Percentiles rank a stretch among this genome's conserved stretches.
Conservation (phyloP, 768 basidiomycete genomes). For the Agaricus subrufescens region DNA sequence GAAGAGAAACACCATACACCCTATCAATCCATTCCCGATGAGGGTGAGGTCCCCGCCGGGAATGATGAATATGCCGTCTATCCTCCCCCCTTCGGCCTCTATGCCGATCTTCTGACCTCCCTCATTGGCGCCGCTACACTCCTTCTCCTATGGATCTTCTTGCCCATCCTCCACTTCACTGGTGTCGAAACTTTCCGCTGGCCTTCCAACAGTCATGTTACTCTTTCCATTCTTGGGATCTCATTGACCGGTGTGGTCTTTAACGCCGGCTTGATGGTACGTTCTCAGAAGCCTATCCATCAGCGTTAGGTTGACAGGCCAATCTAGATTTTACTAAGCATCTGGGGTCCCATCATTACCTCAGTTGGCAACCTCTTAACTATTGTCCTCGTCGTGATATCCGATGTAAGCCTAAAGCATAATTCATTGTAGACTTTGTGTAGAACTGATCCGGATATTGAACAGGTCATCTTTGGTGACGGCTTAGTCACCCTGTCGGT, state of each 20-base stretch:
- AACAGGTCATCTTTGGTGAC: constrained; percentile 53
- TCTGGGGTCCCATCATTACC: constrained; percentile 85
- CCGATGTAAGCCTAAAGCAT: constrained; percentile 48
- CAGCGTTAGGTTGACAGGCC: constrained; percentile 7
- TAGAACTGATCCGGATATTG: not conserved
- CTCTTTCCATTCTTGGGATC: constrained; percentile 60
- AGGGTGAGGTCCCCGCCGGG: constrained; percentile 22
- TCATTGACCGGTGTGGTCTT: constrained; percentile 69
- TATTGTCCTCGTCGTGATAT: constrained; percentile 81
- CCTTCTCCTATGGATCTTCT: constrained; percentile 70
- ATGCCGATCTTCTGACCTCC: constrained; percentile 79
- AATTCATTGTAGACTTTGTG: not conserved
- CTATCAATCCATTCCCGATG: constrained; percentile 42
- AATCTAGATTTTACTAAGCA: constrained; percentile 65
- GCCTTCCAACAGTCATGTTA: constrained; percentile 46
- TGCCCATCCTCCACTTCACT: constrained; percentile 67
- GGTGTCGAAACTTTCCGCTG: constrained; percentile 63
- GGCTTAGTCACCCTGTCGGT: constrained; percentile 56
- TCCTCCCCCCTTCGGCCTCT: constrained; percentile 76
- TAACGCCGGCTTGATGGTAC: constrained; percentile 84
- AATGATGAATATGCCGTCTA: constrained; percentile 31
- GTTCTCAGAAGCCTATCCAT: constrained; percentile 10
- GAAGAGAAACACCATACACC: constrained; percentile 36
- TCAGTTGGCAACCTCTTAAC: constrained; percentile 94
- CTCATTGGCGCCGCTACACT: constrained; percentile 77